A percentile compares a stretch with the other conserved stretches of the same genome.
Evolutionary conservation across 2,329 filamentous ascomycete genomes (phyloP).

Genomic region (Stachybotrys chartarum): DNA sequence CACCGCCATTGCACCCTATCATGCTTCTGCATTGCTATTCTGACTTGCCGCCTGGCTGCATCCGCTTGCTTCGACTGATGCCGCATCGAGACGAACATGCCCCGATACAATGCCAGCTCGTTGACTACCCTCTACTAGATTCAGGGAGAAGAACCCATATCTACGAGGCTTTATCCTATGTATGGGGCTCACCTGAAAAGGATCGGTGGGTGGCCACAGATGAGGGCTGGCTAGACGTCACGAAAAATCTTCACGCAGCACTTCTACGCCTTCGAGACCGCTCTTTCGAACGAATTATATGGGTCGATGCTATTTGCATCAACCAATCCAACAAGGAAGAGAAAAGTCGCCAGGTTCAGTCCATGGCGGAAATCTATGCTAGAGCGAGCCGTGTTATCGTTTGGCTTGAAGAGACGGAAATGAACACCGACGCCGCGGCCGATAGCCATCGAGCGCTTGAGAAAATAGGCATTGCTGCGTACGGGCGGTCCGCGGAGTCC

Average conservation of each 20-base stretch:
- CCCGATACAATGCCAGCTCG: neutral
- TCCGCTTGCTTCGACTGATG: constrained; percentile 3
- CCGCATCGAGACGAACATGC: neutral
- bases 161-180: constrained; percentile 4
- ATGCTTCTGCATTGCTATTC: constrained; percentile 1
- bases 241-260: neutral
- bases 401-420: constrained; percentile 6
- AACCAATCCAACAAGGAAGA: constrained; percentile 3
- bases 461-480: neutral
- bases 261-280: constrained; percentile 1
- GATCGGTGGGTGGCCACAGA: neutral
- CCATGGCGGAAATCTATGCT: constrained; percentile 5
- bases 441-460: neutral
- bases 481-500: neutral
- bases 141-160: neutral
- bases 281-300: constrained; percentile 1
- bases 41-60: neutral
- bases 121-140: constrained; percentile 1
- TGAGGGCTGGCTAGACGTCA: neutral
- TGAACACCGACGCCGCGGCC: too few relatives aligned
- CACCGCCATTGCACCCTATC: too few relatives aligned
- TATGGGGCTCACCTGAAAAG: constrained; percentile 1
- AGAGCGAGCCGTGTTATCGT: constrained; percentile 3
- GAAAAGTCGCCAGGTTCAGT: constrained; percentile 1
- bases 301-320: too few relatives aligned